Base-by-base conservation (phyloP, 768 basidiomycete genomes). In the Steccherinum ochraceum region DNA sequence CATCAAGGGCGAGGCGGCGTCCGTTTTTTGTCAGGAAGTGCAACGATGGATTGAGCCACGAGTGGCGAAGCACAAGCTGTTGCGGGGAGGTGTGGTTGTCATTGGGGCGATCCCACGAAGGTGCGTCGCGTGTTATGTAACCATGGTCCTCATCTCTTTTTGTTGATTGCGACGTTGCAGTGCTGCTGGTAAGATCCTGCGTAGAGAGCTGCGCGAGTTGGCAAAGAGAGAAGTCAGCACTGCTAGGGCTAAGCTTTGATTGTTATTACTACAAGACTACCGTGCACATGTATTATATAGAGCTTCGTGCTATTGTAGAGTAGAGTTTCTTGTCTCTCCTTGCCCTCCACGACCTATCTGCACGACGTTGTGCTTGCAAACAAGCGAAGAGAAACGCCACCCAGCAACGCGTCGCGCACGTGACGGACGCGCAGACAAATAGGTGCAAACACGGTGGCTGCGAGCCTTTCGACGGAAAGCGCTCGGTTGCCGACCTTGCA, bases 141-240 rank as follows among this genome's bases (percentile, higher is more conserved):
- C 16, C 21, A 35, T n/a, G n/a, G 3, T 39, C 35, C 4, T 46
- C 16, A 40, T 26, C 41, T 21, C 54, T 10, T 21, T n/a, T n/a
- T n/a, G 11, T 39, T 11, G 11, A n/a, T 39, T 39, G 35, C 35
- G 11, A 11, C 35, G 46, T 53, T 61, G 12, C 53, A 92, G 89
- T 57, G 82, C 90, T 25, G 79, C 89, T 48, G 93, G 93, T 2
- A 94, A 95, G 68, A 96, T 96, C 59, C 66, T 94, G 25, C 76
- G 91, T 42, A 78, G 87, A 21, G 79, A 91, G 55, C 70, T 94
- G 40, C 76, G 89, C 11, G 86, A 84, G 3, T 67, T 72, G 43
- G 86, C 84, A 0, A 82, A 82, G 61, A 65, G 70, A 41, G 86
- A 89, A 50, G 53, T 46, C 3, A 18, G 11, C 19, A 24, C 42